A percentile compares a stretch with the other conserved stretches of the same genome.
These are phyloP conservation scores for Backusella parvicylindrica DNA, from an alignment of 192 early-diverging fungal genomes.

Conservation along the genomic window DNA sequence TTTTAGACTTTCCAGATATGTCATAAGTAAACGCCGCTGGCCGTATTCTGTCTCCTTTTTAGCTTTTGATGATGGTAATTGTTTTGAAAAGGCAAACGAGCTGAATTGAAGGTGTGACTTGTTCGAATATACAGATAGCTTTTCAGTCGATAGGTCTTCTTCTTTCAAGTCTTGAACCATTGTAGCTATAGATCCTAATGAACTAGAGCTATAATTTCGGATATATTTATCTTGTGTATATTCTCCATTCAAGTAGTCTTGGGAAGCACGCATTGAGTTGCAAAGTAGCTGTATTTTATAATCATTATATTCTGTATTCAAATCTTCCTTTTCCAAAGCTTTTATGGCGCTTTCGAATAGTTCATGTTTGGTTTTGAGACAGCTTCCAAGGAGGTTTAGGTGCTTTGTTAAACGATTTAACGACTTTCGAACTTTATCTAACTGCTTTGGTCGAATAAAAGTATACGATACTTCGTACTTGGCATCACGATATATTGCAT, in stretches of 20 bases:
- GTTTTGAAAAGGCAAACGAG: neutral
- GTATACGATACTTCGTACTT: slow-evolving; percentile 36
- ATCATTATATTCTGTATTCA: neutral
- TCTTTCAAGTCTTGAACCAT: neutral
- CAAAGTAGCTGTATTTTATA: neutral
- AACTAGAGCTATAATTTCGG: neutral
- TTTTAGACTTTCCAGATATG: slow-evolving; percentile 42
- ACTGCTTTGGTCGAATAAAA: slow-evolving; percentile 21
- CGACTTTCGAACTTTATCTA: slow-evolving; percentile 14
- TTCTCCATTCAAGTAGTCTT: neutral
- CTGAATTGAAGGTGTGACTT: neutral
- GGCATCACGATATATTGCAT: slow-evolving; percentile 30
- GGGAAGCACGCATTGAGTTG: neutral
- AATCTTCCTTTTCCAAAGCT: neutral
- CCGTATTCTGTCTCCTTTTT: slow-evolving; percentile 40
- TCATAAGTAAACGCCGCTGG: slow-evolving; percentile 40
- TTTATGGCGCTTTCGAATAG: slow-evolving; percentile 17
- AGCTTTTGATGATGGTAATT: slow-evolving; percentile 17
- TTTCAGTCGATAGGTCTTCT: neutral
- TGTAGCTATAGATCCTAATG: neutral
- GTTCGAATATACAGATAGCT: slow-evolving; percentile 7
- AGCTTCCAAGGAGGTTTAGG: slow-evolving; percentile 23
- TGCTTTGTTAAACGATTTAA: slow-evolving; percentile 30
- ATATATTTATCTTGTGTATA: neutral
- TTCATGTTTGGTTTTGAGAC: slow-evolving; percentile 28